These are phyloP conservation scores for Globisporangium barbulae DNA, from an alignment of 352 stramenopile species.

Conservation along the genomic window DNA sequence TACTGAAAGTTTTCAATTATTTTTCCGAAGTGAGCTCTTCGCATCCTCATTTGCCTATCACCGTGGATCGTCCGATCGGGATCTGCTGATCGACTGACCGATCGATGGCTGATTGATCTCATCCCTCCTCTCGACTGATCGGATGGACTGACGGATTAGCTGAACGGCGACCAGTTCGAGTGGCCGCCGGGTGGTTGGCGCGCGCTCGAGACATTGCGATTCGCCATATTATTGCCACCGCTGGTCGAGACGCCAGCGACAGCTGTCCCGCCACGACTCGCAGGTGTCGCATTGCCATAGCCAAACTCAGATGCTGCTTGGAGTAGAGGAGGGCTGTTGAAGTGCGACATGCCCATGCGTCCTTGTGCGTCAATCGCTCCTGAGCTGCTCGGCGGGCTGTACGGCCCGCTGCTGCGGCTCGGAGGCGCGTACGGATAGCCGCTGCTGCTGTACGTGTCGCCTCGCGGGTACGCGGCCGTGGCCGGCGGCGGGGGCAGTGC, in stretches of 20 bases:
- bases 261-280: constrained; percentile 12
- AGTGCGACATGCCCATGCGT: constrained; percentile 11
- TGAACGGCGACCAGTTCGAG: constrained; percentile 59
- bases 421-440: neutral
- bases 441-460: neutral
- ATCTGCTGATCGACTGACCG: neutral
- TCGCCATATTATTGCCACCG: neutral
- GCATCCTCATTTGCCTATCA: neutral
- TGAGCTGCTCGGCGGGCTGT: neutral
- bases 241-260: neutral
- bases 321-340: neutral
- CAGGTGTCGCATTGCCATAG: constrained; percentile 13
- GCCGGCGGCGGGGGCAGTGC: constrained; percentile 1
- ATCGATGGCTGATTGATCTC: neutral
- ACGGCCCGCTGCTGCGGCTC: constrained; percentile 8
- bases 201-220: constrained; percentile 13
- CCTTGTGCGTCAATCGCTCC: neutral
- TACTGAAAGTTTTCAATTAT: too few species aligned
- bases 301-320: constrained; percentile 12
- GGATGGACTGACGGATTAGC: constrained; percentile 1
- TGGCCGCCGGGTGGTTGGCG: constrained; percentile 60
- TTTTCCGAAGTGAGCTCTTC: neutral
- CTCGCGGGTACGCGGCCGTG: neutral
- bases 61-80: neutral
- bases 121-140: too few species aligned